Evolutionary conservation across 2,329 filamentous ascomycete genomes (phyloP).

Genomic region (Teratosphaeriaceae sp.): DNA sequence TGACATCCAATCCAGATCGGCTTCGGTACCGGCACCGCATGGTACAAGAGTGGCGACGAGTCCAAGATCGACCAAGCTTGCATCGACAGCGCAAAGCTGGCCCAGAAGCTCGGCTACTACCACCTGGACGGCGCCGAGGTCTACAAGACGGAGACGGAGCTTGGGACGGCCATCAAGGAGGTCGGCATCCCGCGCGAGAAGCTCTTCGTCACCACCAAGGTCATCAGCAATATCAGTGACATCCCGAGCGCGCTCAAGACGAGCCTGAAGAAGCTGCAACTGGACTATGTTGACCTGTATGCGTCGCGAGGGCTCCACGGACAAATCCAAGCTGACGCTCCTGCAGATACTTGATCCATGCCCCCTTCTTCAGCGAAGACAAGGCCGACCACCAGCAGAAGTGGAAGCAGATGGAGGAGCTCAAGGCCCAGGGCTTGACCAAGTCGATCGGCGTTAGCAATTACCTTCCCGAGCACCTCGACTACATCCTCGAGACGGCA

Average conservation of each 20-base stretch:
- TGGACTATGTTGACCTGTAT: constrained; percentile 60
- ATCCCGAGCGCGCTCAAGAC: constrained; percentile 49
- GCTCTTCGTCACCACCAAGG: constrained; percentile 52
- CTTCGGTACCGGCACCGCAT: constrained; percentile 68
- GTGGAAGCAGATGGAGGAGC: constrained; percentile 55
- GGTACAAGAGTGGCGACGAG: constrained; percentile 48
- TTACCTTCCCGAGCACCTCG: constrained; percentile 49
- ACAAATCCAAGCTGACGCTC: no score
- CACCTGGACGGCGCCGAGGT: constrained; percentile 70
- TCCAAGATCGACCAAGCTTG: constrained; percentile 50
- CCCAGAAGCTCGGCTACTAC: constrained; percentile 62
- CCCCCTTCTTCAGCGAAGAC: constrained; percentile 51
- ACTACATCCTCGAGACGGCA: constrained; percentile 47
- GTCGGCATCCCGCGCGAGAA: constrained; percentile 40
- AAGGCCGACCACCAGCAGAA: constrained; percentile 50
- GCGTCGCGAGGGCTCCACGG: no score
- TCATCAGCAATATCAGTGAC: constrained; percentile 45
- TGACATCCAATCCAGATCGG: constrained; percentile 58
- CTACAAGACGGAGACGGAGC: constrained; percentile 46
- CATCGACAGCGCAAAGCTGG: constrained; percentile 52
- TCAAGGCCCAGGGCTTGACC: constrained; percentile 51
- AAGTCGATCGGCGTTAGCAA: constrained; percentile 59
- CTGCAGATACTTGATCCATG: constrained; percentile 57
- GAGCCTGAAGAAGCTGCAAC: constrained; percentile 53
- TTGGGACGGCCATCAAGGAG: constrained; percentile 40